These are phyloP conservation scores for Pseudogymnoascus verrucosus DNA, from an alignment of 2,329 filamentous ascomycete genomes.

Conservation along the genomic window DNA sequence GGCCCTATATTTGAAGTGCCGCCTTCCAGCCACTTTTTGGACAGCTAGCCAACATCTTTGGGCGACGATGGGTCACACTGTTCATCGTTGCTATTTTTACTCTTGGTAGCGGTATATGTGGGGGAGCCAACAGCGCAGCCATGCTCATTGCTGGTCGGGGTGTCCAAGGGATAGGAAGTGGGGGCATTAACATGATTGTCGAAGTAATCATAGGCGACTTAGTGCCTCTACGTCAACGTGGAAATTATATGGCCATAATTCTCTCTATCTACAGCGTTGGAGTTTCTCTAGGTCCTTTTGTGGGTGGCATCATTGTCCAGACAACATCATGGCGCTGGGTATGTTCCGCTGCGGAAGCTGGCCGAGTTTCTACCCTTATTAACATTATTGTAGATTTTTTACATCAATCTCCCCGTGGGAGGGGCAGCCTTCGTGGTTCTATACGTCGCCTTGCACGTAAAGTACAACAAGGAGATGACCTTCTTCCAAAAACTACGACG, in stretches of 20 bases:
- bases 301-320: slow-evolving; percentile 36
- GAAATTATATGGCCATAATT: slow-evolving; percentile 34
- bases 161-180: slow-evolving; percentile 45
- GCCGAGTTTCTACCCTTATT: neutral
- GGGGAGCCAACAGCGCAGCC: slow-evolving; percentile 34
- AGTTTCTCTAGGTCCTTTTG: slow-evolving; percentile 30
- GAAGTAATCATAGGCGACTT: slow-evolving; percentile 44
- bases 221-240: slow-evolving; percentile 39
- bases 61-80: slow-evolving; percentile 37
- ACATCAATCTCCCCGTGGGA: slow-evolving; percentile 21
- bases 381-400: slow-evolving; percentile 2
- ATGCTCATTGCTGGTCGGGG: slow-evolving; percentile 48
- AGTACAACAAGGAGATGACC: slow-evolving; percentile 26
- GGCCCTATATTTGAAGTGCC: slow-evolving; percentile 21
- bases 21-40: slow-evolving; percentile 43
- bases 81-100: slow-evolving; percentile 38
- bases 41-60: slow-evolving; percentile 45
- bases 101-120: slow-evolving; percentile 45
- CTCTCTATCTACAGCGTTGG: slow-evolving; percentile 35
- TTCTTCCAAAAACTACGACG: slow-evolving; percentile 30
- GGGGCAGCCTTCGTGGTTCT: neutral
- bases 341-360: slow-evolving; percentile 18
- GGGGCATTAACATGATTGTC: slow-evolving; percentile 37
- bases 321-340: slow-evolving; percentile 39
- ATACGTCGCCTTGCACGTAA: slow-evolving; percentile 24